A percentile compares a stretch with the other conserved stretches of the same genome.
These are phyloP conservation scores for Populus tremula DNA, from an alignment of 345 rosid genomes.

Conservation along the genomic window DNA sequence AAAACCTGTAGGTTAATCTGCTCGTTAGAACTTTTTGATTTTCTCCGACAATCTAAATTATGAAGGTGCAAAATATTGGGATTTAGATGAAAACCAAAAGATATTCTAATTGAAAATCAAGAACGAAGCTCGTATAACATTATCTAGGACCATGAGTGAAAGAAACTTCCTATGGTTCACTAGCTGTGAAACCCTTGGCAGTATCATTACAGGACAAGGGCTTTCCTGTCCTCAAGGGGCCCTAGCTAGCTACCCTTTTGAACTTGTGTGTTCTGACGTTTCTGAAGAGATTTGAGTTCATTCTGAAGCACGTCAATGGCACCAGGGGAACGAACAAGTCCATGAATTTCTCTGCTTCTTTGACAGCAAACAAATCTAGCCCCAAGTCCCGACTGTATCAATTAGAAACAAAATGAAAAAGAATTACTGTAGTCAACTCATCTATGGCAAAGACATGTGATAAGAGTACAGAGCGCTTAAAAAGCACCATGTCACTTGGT, in stretches of 20 bases:
- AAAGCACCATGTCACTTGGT: background rate
- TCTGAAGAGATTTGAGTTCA: conserved; percentile 73
- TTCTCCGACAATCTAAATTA: too few relatives aligned
- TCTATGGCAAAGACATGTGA: background rate
- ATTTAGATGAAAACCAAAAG: too few relatives aligned
- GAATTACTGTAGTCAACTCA: background rate
- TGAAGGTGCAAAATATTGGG: too few relatives aligned
- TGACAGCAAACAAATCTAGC: conserved; percentile 81
- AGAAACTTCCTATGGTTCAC: conserved; percentile 5
- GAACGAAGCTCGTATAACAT: background rate
- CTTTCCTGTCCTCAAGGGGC: conserved; percentile 45
- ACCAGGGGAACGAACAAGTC: conserved; percentile 95
- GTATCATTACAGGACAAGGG: background rate
- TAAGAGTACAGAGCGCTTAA: background rate
- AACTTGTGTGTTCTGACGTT: conserved; percentile 85
- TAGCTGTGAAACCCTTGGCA: conserved; percentile 19
- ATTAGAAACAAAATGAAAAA: background rate
- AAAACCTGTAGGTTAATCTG: too few relatives aligned
- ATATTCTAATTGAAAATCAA: background rate
- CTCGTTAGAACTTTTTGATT: too few relatives aligned
- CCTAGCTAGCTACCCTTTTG: conserved; percentile 54
- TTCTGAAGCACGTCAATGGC: conserved; percentile 71
- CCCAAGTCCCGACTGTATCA: conserved; percentile 71
- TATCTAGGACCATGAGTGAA: background rate
- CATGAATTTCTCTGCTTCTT: conserved; percentile 74